Base-by-base conservation (phyloP, 2,329 filamentous ascomycete genomes). In the Colletotrichum truncatum region DNA sequence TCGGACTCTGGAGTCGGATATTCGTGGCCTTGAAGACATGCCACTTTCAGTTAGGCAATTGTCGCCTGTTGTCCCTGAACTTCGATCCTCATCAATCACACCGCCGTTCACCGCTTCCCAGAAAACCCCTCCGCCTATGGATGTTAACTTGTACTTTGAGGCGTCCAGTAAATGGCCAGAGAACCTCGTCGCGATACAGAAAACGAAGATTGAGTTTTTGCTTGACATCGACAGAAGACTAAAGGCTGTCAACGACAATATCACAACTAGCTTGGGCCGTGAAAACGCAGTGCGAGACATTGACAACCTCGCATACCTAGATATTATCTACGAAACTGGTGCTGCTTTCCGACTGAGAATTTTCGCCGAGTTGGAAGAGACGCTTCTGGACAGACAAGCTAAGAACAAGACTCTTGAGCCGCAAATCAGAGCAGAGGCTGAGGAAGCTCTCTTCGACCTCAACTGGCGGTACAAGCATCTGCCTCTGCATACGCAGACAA, bases 111-210 rank as follows among this genome's bases (percentile, higher is more conserved):
- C 83, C 38, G 80, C 80, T 23, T 81, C 83, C 12, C 78, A 80
- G 52, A 82, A 81, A 18, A 79, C 77, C 16, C 71, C 82, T 57
- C 74, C 77, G 25, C 91, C 93, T 0, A 91, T 94, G 69, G 90
- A 97, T 70, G 87, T 97, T 30, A 86, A 94, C 41, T 84, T 99
- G 49, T 94, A 95, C 73, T 98, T 99, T 71, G 96, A 99, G 79
- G 93, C 92, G 4, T 98, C 96, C 6, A 91, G 89, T 46, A 91
- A 93, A 70, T 99, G 96, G 96, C 96, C 96, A 0, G 94, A 98
- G 74, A 93, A 97, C 73, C 80, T 98, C 8, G 88, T 88, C 4
- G 94, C 95, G 5, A 97, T 98, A 60, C 96, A 99, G 76, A 89
- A 94, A 73, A 94, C 94, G 11, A 99, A 99, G 78, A 87, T 97